Conservation (phyloP, 345 rosid species). For the Angophora floribunda region DNA sequence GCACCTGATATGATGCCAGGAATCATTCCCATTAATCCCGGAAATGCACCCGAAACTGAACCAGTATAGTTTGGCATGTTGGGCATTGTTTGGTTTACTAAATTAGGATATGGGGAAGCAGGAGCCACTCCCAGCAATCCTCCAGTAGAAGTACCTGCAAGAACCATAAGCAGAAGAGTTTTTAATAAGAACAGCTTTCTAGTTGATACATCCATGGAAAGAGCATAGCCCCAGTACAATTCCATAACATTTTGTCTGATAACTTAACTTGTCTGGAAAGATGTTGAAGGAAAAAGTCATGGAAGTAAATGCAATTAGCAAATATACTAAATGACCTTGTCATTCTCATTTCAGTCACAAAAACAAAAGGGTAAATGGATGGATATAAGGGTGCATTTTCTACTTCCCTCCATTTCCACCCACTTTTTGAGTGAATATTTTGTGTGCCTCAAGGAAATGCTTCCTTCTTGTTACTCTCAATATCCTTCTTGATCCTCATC, state of each 20-base stretch:
- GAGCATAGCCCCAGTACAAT: not conserved
- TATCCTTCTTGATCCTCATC: not conserved
- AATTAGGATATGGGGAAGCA: conserved; percentile 57
- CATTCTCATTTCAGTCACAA: not conserved
- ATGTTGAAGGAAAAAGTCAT: not conserved
- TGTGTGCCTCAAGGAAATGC: not conserved
- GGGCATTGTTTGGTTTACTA: conserved; percentile 94
- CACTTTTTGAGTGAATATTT: not conserved
- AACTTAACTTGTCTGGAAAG: not conserved
- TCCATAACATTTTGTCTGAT: not conserved
- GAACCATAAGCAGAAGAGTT: not conserved
- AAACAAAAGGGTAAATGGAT: not conserved
- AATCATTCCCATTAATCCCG: conserved; percentile 89
- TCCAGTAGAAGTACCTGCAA: conserved; percentile 59
- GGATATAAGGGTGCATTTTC: not conserved
- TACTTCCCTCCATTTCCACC: not conserved
- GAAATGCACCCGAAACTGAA: conserved; percentile 91
- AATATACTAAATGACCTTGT: not conserved
- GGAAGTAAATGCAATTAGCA: not conserved
- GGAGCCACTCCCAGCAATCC: conserved; percentile 78
- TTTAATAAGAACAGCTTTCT: not conserved
- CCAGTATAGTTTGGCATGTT: conserved; percentile 99
- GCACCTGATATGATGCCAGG: conserved; percentile 87
- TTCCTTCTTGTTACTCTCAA: not conserved
- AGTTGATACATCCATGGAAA: not conserved